phyloP scores from a whole-genome alignment of 805 yeast species.

The Saturnispora gosingensis region DNA sequence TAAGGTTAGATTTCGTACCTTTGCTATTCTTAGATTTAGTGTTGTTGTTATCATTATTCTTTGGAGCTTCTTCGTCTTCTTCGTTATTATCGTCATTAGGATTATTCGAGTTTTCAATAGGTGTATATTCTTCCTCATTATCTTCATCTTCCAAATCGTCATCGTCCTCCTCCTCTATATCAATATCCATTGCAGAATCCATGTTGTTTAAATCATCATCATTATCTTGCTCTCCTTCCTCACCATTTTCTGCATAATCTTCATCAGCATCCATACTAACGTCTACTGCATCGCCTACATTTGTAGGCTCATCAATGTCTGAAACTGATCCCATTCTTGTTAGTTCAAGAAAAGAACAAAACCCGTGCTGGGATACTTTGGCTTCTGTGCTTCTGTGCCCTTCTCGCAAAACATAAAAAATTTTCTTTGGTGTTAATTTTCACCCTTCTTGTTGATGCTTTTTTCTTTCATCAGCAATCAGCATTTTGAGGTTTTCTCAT shows the following conservation, averaged over 20 bases:
- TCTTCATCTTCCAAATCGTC: conserved; percentile 20
- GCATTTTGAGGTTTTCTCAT: conserved; percentile 8
- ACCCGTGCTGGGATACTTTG: background rate
- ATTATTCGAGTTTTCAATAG: conserved; percentile 19
- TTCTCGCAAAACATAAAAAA: background rate
- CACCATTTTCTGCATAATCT: background rate
- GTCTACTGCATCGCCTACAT: background rate
- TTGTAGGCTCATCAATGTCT: background rate
- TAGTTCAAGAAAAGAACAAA: background rate
- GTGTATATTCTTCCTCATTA: conserved; percentile 15
- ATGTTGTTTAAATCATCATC: conserved; percentile 2
- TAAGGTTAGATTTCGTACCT: conserved; percentile 3
- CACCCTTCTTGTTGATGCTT: background rate
- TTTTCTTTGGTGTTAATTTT: background rate
- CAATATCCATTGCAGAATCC: conserved; percentile 13
- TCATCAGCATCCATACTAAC: background rate
- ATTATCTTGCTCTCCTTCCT: background rate
- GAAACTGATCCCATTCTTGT: background rate
- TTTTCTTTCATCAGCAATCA: background rate
- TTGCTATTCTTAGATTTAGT: background rate
- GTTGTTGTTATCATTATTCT: background rate
- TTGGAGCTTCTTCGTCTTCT: background rate
- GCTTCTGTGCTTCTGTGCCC: background rate
- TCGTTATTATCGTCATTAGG: conserved; percentile 6
- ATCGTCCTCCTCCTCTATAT: conserved; percentile 10